Evolutionary conservation across 225 moss, liverwort and hornwort genomes (phyloP).

Genomic region (Polytrichum commune): DNA sequence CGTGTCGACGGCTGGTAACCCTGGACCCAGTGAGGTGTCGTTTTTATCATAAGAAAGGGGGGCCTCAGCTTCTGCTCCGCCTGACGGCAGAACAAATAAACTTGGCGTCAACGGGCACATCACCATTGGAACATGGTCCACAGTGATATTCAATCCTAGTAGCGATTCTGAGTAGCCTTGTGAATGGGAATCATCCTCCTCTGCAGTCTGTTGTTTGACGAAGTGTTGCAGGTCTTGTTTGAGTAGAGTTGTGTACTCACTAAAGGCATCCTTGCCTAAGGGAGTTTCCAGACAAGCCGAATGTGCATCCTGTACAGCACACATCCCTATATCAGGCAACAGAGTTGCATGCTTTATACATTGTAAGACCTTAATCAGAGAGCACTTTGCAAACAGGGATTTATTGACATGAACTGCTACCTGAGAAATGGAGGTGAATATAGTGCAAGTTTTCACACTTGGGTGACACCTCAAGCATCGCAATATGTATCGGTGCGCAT

Average conservation of each 20-base stretch:
- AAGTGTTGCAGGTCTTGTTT: constrained; percentile 58
- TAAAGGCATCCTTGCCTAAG: constrained; percentile 78
- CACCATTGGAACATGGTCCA: constrained; percentile 75
- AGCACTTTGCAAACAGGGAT: background rate
- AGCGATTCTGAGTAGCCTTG: constrained; percentile 21
- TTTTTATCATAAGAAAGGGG: constrained; percentile 65
- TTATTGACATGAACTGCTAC: constrained; percentile 25
- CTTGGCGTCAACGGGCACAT: constrained; percentile 78
- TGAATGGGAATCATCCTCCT: constrained; percentile 14
- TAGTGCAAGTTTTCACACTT: constrained; percentile 60
- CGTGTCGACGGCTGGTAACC: constrained; percentile 76
- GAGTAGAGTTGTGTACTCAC: constrained; percentile 80
- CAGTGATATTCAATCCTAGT: constrained; percentile 48
- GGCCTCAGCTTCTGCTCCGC: constrained; percentile 75
- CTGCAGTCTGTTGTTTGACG: constrained; percentile 8
- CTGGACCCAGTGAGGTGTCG: constrained; percentile 61
- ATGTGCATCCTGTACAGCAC: constrained; percentile 66
- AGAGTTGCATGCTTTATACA: too few relatives aligned
- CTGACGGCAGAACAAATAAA: constrained; percentile 81
- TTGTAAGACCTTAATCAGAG: too few relatives aligned
- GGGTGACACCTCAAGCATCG: constrained; percentile 75
- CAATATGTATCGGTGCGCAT: constrained; percentile 76
- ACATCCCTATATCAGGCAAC: background rate
- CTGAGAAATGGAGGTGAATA: constrained; percentile 91
- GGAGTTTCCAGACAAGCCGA: constrained; percentile 87